A percentile compares a stretch with the other conserved stretches of the same genome.
Conservation (phyloP, 192 early-diverging fungal species). For the Umbelopsis sp. region DNA sequence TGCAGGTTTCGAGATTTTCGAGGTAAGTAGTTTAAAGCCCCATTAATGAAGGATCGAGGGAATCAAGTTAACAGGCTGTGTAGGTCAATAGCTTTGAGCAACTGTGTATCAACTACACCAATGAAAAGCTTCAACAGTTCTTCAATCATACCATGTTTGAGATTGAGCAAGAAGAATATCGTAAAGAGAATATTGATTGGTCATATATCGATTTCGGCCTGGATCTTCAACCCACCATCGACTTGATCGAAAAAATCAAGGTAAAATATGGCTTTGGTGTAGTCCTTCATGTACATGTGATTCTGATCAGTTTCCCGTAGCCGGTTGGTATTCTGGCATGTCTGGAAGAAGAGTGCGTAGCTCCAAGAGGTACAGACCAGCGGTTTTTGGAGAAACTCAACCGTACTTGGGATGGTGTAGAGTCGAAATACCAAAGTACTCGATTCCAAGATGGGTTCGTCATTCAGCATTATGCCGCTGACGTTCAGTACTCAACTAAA, state of each 20-base stretch:
- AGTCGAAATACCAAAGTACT: conserved; percentile 82
- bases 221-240: conserved; percentile 97
- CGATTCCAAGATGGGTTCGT: conserved; percentile 90
- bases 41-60: neutral
- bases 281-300: neutral
- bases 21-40: conserved; percentile 49
- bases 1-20: conserved; percentile 99
- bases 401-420: conserved; percentile 78
- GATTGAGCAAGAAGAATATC: conserved; percentile 98
- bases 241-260: conserved; percentile 96
- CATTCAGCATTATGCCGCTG: conserved; percentile 92
- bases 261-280: conserved; percentile 45
- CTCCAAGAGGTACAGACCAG: conserved; percentile 93
- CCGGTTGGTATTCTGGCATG: conserved; percentile 96
- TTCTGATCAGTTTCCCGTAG: conserved; percentile 33
- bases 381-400: conserved; percentile 94
- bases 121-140: conserved; percentile 98
- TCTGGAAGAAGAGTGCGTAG: conserved; percentile 98
- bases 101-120: conserved; percentile 99
- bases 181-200: conserved; percentile 96
- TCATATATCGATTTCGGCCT: conserved; percentile 97
- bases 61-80: conserved; percentile 18
- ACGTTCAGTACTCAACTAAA: conserved; percentile 88
- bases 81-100: conserved; percentile 97
- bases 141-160: conserved; percentile 99